phyloP scores from a whole-genome alignment of 495 filamentous ascomycete genomes.

The Hypomontagnella monticulosa region DNA sequence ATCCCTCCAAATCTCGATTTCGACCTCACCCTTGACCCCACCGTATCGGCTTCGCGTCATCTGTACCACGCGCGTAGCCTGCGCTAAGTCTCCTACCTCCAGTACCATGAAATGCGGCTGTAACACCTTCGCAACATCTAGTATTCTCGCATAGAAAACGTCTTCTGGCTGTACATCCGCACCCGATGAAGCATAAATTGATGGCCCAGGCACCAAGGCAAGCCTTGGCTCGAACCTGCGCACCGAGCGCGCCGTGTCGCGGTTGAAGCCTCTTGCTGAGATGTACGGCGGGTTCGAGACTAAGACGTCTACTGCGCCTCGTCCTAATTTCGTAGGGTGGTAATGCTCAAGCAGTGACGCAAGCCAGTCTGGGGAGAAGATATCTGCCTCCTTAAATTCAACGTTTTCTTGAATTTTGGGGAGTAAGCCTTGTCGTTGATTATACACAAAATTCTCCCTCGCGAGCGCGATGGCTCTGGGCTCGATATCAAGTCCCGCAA shows the following conservation, averaged over 20 bases:
- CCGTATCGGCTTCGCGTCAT: conserved; percentile 45
- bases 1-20: conserved; percentile 66
- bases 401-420: conserved; percentile 37
- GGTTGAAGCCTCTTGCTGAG: conserved; percentile 66
- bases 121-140: conserved; percentile 50
- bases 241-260: conserved; percentile 72
- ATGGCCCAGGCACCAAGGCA: conserved; percentile 71
- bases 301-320: conserved; percentile 69
- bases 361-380: conserved; percentile 56
- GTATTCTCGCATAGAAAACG: conserved; percentile 66
- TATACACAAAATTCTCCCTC: conserved; percentile 65
- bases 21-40: conserved; percentile 47
- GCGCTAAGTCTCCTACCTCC: conserved; percentile 66
- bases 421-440: conserved; percentile 44
- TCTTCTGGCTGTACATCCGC: conserved; percentile 55
- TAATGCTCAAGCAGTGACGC: conserved; percentile 1
- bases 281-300: conserved; percentile 95
- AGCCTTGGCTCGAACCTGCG: conserved; percentile 79
- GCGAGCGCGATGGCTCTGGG: conserved; percentile 69
- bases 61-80: conserved; percentile 67
- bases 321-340: neutral
- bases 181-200: neutral
- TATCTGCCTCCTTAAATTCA: conserved; percentile 62
- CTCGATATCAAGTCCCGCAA: conserved; percentile 70
- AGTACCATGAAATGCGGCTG: conserved; percentile 59